Base-by-base conservation (phyloP, 371 early-diverging fungal genomes). In the Lichtheimia corymbifera region DNA sequence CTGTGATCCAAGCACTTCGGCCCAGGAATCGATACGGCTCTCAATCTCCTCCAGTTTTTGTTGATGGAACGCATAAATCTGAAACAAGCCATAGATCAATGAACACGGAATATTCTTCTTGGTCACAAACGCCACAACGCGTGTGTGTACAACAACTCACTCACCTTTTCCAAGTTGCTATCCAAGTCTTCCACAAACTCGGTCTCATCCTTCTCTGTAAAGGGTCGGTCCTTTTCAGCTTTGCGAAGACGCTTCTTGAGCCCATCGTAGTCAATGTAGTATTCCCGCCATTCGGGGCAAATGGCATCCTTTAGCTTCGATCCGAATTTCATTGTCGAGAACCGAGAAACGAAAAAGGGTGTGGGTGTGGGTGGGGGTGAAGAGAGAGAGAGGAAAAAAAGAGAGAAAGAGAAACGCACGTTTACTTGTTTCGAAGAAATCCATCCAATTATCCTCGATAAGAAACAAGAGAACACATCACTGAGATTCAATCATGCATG, bases 221-320 rank as follows among this genome's bases (percentile, higher is more conserved):
- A 79, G 1, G 67, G 71, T 42, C 63, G 70, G 25, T 86, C 86
- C 55, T 79, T 79, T 55, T 83, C 86, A 3, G 87, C 83, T 67
- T 84, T 85, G 74, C 94, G 92, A 60, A 96, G 85, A 59, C 84
- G 88, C 24, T 80, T 83, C 73, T 96, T 97, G 63, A 97, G 86
- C 2, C 85, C 88, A 61, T 94, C 90, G 66, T 98, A 99, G 66
- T 95, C 94, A 24, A 97, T 71, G 72, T 97, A 98, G 73, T 92
- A 90, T 63, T 86, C 86, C 53, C 85, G 83, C 95, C 97, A 98
- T 65, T 94, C 96, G 13, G 90, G 89, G 69, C 90, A 88, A 56
- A 93, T 83, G 43, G 88, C 83, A 42, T 90, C 89, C 62, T 86
- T 82, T 27, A 97, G 83, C 73, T 94, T 93, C 61, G 90, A 86